These are phyloP conservation scores for Globisporangium emineosum DNA, from an alignment of 352 stramenopile genomes.

Conservation along the genomic window DNA sequence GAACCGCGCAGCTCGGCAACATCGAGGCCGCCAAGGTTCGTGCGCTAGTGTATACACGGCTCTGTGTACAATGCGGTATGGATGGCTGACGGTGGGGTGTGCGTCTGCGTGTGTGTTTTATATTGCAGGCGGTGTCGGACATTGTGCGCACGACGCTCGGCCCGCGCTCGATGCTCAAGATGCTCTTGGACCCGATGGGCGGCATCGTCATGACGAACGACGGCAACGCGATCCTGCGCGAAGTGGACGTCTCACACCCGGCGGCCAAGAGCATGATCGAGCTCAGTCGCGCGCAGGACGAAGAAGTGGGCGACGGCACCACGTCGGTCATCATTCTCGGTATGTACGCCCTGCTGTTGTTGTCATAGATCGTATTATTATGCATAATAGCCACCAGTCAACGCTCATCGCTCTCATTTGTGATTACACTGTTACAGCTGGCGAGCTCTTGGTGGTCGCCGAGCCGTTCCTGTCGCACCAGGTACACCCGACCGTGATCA, in stretches of 20 bases:
- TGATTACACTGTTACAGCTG: slow-evolving; percentile 52
- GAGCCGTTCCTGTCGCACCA: slow-evolving; percentile 97
- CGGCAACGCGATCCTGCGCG: slow-evolving; percentile 98
- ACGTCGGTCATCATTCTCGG: slow-evolving; percentile 99
- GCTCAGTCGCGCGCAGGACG: slow-evolving; percentile 97
- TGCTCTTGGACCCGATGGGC: slow-evolving; percentile 99
- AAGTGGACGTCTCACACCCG: slow-evolving; percentile 97
- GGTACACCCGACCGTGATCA: slow-evolving; percentile 98
- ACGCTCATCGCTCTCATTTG: slow-evolving; percentile 8
- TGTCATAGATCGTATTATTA: neutral
- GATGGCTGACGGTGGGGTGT: neutral
- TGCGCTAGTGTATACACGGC: neutral
- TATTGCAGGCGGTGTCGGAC: slow-evolving; percentile 91
- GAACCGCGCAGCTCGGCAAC: slow-evolving; percentile 98
- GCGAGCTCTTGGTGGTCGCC: slow-evolving; percentile 96
- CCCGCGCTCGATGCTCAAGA: slow-evolving; percentile 98
- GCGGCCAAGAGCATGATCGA: slow-evolving; percentile 99
- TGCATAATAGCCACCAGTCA: neutral
- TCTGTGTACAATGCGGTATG: neutral
- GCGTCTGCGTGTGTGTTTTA: neutral
- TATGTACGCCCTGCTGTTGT: slow-evolving; percentile 17
- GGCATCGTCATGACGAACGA: slow-evolving; percentile 99
- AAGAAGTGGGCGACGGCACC: slow-evolving; percentile 99
- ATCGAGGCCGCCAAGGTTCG: slow-evolving; percentile 94
- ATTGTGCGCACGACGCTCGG: slow-evolving; percentile 99